phyloP scores from a whole-genome alignment of 139 green algal species.

The Cymbomonas tetramitiformis region DNA sequence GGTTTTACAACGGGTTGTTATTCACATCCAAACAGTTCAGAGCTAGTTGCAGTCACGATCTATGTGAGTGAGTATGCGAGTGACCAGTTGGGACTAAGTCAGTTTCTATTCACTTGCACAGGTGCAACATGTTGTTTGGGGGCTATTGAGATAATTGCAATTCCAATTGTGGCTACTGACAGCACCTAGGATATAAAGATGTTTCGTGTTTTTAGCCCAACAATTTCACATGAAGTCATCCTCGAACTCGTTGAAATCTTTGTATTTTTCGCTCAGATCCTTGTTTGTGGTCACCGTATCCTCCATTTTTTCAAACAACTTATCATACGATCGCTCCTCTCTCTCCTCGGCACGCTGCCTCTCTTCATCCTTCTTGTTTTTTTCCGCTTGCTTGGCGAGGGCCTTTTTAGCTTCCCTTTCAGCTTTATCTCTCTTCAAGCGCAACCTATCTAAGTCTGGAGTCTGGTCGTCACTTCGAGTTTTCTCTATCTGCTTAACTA shows the following conservation, averaged over 20 bases:
- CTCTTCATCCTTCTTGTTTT: constrained; percentile 34
- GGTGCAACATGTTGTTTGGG: too few species aligned
- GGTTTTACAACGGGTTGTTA: too few species aligned
- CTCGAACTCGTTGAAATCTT: constrained; percentile 61
- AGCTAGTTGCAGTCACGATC: too few species aligned
- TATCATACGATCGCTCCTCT: constrained; percentile 61
- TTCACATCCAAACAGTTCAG: too few species aligned
- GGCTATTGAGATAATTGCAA: too few species aligned
- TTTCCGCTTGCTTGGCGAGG: not conserved
- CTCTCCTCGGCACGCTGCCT: constrained; percentile 44
- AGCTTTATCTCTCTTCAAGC: constrained; percentile 9
- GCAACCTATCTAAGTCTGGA: constrained; percentile 55
- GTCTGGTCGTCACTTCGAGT: constrained; percentile 60
- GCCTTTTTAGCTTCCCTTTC: constrained; percentile 26
- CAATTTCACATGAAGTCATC: constrained; percentile 87
- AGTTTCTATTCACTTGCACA: too few species aligned
- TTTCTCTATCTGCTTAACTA: constrained; percentile 86
- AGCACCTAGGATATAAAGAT: too few species aligned
- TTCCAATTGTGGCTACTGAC: too few species aligned
- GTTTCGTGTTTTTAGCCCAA: not conserved
- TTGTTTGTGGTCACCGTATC: constrained; percentile 71
- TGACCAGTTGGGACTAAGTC: too few species aligned
- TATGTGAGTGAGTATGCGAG: too few species aligned
- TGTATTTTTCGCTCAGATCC: constrained; percentile 61
- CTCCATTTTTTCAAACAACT: constrained; percentile 60